Evolutionary conservation across 1,284 basidiomycete genomes (phyloP), one percentile per base, ranked within the genome.

Genomic region (Fistulinella cinereoalba): DNA sequence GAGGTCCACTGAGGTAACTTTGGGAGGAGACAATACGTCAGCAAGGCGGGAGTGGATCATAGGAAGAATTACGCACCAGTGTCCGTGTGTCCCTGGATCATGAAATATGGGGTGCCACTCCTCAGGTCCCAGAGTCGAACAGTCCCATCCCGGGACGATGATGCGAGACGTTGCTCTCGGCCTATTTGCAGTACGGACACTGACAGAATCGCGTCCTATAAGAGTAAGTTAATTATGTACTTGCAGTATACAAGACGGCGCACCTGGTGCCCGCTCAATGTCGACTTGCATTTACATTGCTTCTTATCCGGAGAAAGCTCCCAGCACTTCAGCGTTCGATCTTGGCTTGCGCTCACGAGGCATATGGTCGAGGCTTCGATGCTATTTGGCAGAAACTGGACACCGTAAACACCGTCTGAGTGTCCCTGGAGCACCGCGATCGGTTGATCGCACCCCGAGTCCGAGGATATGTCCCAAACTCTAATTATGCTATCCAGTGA

Each of bases 1-100:
- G 40, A 93, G 71, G 62, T 92, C 88, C 53, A 94, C 88, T n/a
- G 88, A 89, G 47, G 93, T 94, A 49, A 94, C 91, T 82, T 54
- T 44, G 19, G 9, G 34, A 36, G 18, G 9, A 15, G 12, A 31
- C 9, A 15, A 8, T 33, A 41, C 28, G 29, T 19, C 8, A 13
- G 39, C 65, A 43, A 61, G 33, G 44, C 37, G 43, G 21, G 34
- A 6, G 57, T 49, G 58, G 49, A 63, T 55, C 62, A 44, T 1
- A 28, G 21, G 8, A 9, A 38, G 60, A 62, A 64, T 16, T 42
- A 27, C 62, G 48, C 25, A 66, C 64, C 64, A 15, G 67, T 65
- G 43, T 66, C 55, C n/a, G 60, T 68, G 37, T 66, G 64, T 13
- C 64, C 64, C 37, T 66, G 65, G 19, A 66, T 61, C 61, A 68